Evolutionary conservation across 2,329 filamentous ascomycete species (phyloP), one percentile per base, ranked within the genome.

Genomic region (Colletotrichum lindemuthianum): DNA sequence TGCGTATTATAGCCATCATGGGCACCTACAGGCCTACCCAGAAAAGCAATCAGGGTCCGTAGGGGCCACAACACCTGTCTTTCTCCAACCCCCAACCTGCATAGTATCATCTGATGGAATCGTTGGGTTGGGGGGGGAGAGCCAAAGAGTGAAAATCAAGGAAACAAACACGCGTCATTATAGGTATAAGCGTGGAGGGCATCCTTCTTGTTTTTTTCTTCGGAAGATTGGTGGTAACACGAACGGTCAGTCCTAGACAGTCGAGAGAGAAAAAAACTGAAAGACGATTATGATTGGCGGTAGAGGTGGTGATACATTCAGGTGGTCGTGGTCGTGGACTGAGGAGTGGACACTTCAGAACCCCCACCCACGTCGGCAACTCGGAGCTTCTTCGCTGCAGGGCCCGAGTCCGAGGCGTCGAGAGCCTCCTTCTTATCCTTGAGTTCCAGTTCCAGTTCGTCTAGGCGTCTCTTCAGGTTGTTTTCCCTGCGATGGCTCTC

Each of bases 401-500:
- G 44, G 16, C 57, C 66, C 12, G 57, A 53, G 13, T 67, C 66
- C 13, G 60, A 55, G 16, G 55, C 48, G 41, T 63, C 61, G 12
- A 66, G 36, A 37, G 60, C 59, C 12, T 66, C 59, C 33, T 59
- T 63, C n/a, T 41, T 56, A 11, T 65, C 77, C 56, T 80, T 81
- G 1, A 84, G 73, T 74, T 87, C 86, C 41, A 85, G 82, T 73
- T 95, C 91, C 47, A 93, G 81, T 69, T 96, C 92, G 61, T 92
- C 90, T n/a, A 97, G 81, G 54, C 91, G 88, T 55, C 91, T 86
- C 79, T 96, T 96, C 41, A 97, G 83, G 60, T 90, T 91, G 64
- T 93, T 92, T 76, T 96, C 93, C 40, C 92, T 86, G 56, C 88
- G 86, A 71, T 93, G 90, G 50, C 90, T 88, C 55, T 95, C 91